Base-by-base conservation (phyloP, 176 grass and related monocot species). In the Musa acuminata region DNA sequence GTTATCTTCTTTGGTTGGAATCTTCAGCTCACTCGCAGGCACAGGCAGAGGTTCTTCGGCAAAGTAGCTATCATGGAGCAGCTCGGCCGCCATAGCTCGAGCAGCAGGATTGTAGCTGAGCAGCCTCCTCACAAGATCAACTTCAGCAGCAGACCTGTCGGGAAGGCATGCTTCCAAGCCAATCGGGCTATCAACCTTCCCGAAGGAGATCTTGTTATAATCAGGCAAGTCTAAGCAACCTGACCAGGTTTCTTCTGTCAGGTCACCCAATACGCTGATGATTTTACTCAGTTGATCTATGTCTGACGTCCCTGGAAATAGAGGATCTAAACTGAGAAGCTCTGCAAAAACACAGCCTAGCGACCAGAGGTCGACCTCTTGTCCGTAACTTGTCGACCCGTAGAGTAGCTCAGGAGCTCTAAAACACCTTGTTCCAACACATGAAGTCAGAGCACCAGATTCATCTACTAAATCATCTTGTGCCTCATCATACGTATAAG, bases 211-310 rank as follows among this genome's bases (percentile, higher is more conserved):
- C 73, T 98, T 92, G 35, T 26, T 23, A 79, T 90, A 98, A 83
- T 98, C 94, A 17, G 90, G 86, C 62, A 93, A 71, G 55, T 87
- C 89, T 69, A 80, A 88, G 78, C 94, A 98, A 23, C 82, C 88
- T 80, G 90, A 82, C 77, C 85, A 98, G 13, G 82, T 91, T 24
- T 90, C 83, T 49, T 93, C 90, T 29, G 80, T 91, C 20, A 98
- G 84, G 55, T 93, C 81, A 17, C 90, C 94, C 55, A 91, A 82
- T 20, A 91, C 69, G 27, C 76, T 83, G 63, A 98, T 93, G 49
- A 98, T 98, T 83, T 83, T 93, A 83, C 87, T 83, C 55, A 93
- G 85, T 82, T 98, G 90, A 79, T 93, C 90, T n/a, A 98, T 88
- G 82, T 98, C 94, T 0, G 94, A 88, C 52, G 76, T 76, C n/a